These are phyloP conservation scores for Alternaria longipes DNA, from an alignment of 2,329 filamentous ascomycete genomes.

Conservation along the genomic window DNA sequence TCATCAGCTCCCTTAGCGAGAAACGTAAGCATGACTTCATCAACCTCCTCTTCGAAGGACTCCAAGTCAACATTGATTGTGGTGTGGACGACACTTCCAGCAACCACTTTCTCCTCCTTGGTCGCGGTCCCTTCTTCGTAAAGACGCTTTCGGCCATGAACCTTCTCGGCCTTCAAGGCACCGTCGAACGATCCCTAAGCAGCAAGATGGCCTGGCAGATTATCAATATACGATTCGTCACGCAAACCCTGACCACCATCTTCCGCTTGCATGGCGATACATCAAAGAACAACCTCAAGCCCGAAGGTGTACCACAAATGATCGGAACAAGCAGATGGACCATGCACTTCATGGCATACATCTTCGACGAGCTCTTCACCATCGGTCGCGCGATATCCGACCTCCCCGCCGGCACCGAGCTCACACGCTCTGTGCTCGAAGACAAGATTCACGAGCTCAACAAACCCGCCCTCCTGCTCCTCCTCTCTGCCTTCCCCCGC, in stretches of 20 bases:
- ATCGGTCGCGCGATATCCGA: constrained; percentile 35
- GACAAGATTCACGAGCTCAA: constrained; percentile 43
- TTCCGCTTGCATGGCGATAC: constrained; percentile 53
- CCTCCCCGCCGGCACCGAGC: constrained; percentile 47
- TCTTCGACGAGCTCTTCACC: constrained; percentile 62
- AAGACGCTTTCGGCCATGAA: constrained; percentile 81
- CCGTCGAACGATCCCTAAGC: constrained; percentile 63
- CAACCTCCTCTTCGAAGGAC: constrained; percentile 67
- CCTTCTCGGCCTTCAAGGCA: constrained; percentile 68
- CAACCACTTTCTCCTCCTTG: constrained; percentile 48
- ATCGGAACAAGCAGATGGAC: constrained; percentile 82
- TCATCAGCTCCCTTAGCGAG: constrained; percentile 42
- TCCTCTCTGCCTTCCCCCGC: constrained; percentile 48
- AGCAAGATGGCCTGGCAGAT: constrained; percentile 79
- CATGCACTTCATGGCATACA: constrained; percentile 69
- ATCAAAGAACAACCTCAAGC: constrained; percentile 57
- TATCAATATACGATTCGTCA: constrained; percentile 76
- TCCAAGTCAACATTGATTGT: constrained; percentile 74
- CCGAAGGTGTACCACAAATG: constrained; percentile 48
- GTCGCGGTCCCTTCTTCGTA: constrained; percentile 73
- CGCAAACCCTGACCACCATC: constrained; percentile 69
- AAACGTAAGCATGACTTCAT: constrained; percentile 60
- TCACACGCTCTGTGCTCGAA: constrained; percentile 40
- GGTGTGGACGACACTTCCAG: constrained; percentile 74
- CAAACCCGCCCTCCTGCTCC: constrained; percentile 44